Base-by-base conservation (phyloP, 306 rosid genomes). In the Prunus armeniaca region DNA sequence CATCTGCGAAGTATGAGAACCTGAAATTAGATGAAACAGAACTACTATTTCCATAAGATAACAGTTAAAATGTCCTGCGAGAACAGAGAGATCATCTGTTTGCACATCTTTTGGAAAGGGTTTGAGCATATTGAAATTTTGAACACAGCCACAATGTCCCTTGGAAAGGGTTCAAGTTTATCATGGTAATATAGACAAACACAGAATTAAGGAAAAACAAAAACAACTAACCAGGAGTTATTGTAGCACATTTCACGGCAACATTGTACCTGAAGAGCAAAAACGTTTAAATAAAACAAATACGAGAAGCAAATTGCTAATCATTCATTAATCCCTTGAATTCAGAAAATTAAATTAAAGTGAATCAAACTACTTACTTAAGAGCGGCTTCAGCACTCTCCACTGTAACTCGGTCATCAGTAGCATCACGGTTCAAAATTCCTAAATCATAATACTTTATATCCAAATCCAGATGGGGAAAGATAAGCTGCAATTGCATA, bases 181-280 rank as follows among this genome's bases (percentile, higher is more conserved):
- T 73, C 77, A 2, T 0, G 12, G 25, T 25, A 43, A 49, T 4
- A 64, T 43, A 61, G 1, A 10, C 9, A 54, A 51, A 79, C 24
- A 25, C 84, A 47, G 51, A n/a, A n/a, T 51, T 63, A 45, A 56
- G 64, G 51, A 72, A 73, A 84, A 80, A 43, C 30, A 56, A 38
- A 55, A 64, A 68, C 61, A 65, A 80, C 93, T 73, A 67, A 92
- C 99, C 99, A 68, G 99, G 99, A 22, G 99, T 95, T 76, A 90
- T 90, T 54, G 99, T 95, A 34, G 99, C 99, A 69, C 99, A 95
- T 82, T 95, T 95, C 67, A 95, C 97, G 13, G 97, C 98, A 74
- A 95, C 97, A 72, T 92, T 95, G 81, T 86, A 92, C 88, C 98
- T 92, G 88, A 73, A 83, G 67, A 66, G 78, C 61, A 27, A 76